These are phyloP conservation scores for Aspergillus calidoustus DNA, from an alignment of 2,329 filamentous ascomycete genomes.

Conservation along the genomic window DNA sequence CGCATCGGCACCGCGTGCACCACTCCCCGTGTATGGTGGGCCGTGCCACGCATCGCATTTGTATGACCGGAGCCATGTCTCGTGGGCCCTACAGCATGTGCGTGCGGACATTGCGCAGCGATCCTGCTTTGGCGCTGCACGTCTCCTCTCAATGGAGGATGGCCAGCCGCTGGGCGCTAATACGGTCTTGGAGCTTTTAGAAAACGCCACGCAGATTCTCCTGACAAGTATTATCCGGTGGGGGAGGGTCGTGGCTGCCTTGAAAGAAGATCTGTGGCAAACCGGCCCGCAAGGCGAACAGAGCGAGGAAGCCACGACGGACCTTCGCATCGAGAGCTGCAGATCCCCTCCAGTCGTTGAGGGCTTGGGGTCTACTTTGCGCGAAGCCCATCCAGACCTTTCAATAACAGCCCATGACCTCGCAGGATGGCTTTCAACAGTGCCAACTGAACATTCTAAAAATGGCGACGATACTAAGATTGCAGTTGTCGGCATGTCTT, in stretches of 20 bases:
- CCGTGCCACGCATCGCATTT: background rate
- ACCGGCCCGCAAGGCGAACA: background rate
- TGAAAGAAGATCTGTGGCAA: background rate
- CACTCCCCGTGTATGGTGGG: background rate
- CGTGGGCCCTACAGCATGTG: background rate
- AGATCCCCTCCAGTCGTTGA: no score
- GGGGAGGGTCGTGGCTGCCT: background rate
- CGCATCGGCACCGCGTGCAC: background rate
- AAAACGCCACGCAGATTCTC: background rate
- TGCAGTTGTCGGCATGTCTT: constrained; percentile 79
- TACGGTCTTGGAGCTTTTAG: background rate
- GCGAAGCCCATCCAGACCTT: background rate
- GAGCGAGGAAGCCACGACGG: background rate
- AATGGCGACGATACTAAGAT: constrained; percentile 10
- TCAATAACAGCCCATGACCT: background rate
- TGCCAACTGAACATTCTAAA: background rate
- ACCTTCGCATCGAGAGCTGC: no score
- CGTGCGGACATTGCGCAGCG: background rate
- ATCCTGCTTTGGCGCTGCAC: background rate
- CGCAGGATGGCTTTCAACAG: background rate
- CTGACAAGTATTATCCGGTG: background rate
- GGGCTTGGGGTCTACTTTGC: no score
- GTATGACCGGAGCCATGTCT: background rate
- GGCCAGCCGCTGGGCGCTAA: background rate
- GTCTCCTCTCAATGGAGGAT: background rate